phyloP scores from a whole-genome alignment of 1,284 basidiomycete species.

The Moesziomyces globuligerus region DNA sequence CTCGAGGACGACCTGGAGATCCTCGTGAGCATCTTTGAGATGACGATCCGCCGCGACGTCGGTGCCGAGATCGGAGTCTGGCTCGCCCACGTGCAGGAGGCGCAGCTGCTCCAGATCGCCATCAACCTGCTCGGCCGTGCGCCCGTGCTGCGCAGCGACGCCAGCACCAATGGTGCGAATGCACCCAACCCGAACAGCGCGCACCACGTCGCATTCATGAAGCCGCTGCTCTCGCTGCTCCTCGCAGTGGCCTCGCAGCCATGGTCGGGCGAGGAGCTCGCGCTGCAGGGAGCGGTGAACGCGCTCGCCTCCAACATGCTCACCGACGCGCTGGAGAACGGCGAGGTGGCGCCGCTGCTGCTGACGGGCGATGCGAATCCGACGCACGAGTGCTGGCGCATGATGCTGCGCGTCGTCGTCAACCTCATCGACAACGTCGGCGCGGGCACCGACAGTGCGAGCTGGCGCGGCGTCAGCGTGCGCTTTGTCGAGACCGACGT shows the following conservation, averaged over 20 bases:
- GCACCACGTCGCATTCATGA: constrained; percentile 41
- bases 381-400: constrained; percentile 82
- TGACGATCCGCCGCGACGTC: constrained; percentile 74
- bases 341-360: constrained; percentile 76
- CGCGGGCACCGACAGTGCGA: constrained; percentile 27
- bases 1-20: constrained; percentile 82
- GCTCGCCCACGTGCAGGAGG: constrained; percentile 83
- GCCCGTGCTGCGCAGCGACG: constrained; percentile 39
- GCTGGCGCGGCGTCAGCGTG: constrained; percentile 70
- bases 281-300: constrained; percentile 81
- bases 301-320: constrained; percentile 86
- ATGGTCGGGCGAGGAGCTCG: constrained; percentile 82
- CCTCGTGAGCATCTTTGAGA: constrained; percentile 81
- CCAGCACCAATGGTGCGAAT: constrained; percentile 9
- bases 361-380: constrained; percentile 79
- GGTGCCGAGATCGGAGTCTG: constrained; percentile 79
- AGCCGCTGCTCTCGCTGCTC: constrained; percentile 81
- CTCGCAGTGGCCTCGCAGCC: constrained; percentile 82
- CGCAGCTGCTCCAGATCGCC: constrained; percentile 79
- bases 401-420: constrained; percentile 83
- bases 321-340: constrained; percentile 78
- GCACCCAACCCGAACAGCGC: constrained; percentile 31
- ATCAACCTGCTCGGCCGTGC: constrained; percentile 79
- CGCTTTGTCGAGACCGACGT: constrained; percentile 88
- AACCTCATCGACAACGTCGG: constrained; percentile 75